These are phyloP conservation scores for Sporothrix dimorphospora DNA, from an alignment of 2,329 filamentous ascomycete species.

Conservation along the genomic window DNA sequence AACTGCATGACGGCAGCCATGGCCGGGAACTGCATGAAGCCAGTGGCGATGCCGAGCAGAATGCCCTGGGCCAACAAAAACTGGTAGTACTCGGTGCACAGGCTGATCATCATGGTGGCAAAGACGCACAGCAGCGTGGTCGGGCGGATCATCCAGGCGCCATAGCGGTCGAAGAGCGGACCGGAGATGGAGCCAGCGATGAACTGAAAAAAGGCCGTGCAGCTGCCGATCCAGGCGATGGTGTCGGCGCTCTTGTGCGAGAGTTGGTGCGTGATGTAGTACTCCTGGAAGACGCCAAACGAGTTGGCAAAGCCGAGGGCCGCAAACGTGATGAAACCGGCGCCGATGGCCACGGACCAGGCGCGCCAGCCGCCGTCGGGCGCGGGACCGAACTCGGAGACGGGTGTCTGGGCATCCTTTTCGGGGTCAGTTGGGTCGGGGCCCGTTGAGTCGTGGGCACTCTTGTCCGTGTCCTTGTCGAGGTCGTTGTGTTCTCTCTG, in stretches of 20 bases:
- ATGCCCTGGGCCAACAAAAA: conserved; percentile 48
- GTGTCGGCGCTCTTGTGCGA: conserved; percentile 38
- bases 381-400: conserved; percentile 29
- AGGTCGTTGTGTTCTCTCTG: neutral
- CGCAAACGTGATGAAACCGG: conserved; percentile 39
- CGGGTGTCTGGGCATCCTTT: conserved; percentile 36
- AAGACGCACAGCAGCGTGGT: conserved; percentile 55
- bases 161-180: conserved; percentile 45
- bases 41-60: conserved; percentile 42
- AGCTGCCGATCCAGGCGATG: conserved; percentile 49
- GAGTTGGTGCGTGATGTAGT: conserved; percentile 43
- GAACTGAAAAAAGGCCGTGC: conserved; percentile 40
- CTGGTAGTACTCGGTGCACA: conserved; percentile 47
- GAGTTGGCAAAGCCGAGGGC: conserved; percentile 44
- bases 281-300: conserved; percentile 45
- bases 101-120: conserved; percentile 46
- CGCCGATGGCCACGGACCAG: conserved; percentile 38
- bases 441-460: neutral
- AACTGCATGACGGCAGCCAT: conserved; percentile 44
- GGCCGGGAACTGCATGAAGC: conserved; percentile 44
- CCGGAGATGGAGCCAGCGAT: conserved; percentile 39
- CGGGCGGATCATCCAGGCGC: conserved; percentile 51
- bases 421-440: neutral
- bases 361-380: conserved; percentile 39
- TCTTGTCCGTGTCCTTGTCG: neutral